phyloP scores from a whole-genome alignment of 129 eudicot species.

The Chrysanthemum lavandulifolium region DNA sequence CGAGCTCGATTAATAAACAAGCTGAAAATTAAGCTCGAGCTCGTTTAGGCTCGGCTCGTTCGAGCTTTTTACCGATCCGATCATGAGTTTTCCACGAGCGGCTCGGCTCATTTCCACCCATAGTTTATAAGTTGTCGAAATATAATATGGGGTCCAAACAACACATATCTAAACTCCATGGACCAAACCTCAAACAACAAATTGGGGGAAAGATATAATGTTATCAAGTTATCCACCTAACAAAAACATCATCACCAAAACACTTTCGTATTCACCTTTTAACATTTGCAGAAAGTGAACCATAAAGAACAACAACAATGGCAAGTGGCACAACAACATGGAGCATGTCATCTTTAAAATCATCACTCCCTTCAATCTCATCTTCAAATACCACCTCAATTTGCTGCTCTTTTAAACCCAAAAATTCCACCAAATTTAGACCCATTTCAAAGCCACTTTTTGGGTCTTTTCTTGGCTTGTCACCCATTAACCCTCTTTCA shows the following conservation, averaged over 20 bases:
- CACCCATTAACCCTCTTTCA: constrained; percentile 53
- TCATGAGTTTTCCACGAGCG: no score
- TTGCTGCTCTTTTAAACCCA: constrained; percentile 38
- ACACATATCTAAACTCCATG: not conserved
- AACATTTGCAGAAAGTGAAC: constrained; percentile 28
- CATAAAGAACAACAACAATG: constrained; percentile 27
- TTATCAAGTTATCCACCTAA: constrained; percentile 27
- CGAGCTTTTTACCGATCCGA: no score
- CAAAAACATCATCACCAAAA: constrained; percentile 34
- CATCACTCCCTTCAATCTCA: constrained; percentile 54
- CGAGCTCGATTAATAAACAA: no score
- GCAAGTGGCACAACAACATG: constrained; percentile 63
- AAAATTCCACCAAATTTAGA: constrained; percentile 34
- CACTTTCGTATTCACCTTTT: not conserved
- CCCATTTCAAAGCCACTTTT: constrained; percentile 39
- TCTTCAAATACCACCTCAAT: constrained; percentile 19
- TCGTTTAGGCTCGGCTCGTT: no score
- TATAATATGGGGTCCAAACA: not conserved
- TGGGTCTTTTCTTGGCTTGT: constrained; percentile 58
- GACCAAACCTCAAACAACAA: not conserved
- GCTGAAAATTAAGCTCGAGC: no score
- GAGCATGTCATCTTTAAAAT: constrained; percentile 67
- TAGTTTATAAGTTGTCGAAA: no score
- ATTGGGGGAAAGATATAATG: constrained; percentile 14
- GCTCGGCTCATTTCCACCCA: no score